phyloP scores from a whole-genome alignment of 2,329 filamentous ascomycete species.

The Sarocladium kiliense region DNA sequence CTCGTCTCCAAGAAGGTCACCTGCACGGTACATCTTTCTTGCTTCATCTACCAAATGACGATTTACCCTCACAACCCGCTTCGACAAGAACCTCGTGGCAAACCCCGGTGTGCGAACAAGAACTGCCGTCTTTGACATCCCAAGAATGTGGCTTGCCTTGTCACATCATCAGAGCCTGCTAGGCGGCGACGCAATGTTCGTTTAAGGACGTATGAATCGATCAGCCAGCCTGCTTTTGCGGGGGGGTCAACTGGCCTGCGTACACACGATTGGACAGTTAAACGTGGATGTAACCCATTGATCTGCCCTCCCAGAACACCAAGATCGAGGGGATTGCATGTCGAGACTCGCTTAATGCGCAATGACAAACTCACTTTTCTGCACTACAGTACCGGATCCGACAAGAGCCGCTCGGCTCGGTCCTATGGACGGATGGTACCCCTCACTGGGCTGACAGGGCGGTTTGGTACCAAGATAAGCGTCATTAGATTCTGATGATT shows the following conservation, averaged over 20 bases:
- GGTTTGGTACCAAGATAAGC: too few relatives aligned
- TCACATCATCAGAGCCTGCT: neutral
- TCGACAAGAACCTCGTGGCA: neutral
- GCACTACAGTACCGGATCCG: too few relatives aligned
- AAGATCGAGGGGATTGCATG: neutral
- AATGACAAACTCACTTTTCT: neutral
- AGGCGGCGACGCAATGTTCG: neutral
- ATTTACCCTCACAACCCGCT: too few relatives aligned
- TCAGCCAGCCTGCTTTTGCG: neutral
- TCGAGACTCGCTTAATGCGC: neutral
- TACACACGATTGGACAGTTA: neutral
- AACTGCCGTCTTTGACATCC: neutral
- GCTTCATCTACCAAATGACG: too few relatives aligned
- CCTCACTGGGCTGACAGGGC: too few relatives aligned
- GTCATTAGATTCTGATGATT: too few relatives aligned
- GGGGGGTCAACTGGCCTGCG: neutral
- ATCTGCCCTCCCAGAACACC: conserved; percentile 1
- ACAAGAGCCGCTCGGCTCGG: too few relatives aligned
- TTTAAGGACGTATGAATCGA: neutral
- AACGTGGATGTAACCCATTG: neutral
- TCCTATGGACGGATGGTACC: too few relatives aligned
- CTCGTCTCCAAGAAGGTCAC: neutral
- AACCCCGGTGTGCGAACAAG: neutral
- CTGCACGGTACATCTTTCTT: too few relatives aligned
- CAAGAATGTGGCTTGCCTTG: neutral